Base-by-base conservation (phyloP, 2,329 filamentous ascomycete species). In the Cadophora sp. region DNA sequence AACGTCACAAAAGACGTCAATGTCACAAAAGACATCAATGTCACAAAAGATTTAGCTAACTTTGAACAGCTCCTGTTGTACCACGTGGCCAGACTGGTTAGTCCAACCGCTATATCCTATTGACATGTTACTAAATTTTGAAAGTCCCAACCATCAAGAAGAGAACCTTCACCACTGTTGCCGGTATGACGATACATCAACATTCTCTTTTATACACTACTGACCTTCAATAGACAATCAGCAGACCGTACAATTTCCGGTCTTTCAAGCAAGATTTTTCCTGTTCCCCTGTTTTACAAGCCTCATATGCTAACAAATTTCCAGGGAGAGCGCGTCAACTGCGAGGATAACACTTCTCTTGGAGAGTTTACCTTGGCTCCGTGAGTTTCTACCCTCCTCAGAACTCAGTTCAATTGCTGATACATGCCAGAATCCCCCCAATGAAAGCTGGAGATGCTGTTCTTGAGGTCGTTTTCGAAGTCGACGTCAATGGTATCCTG, bases 401-500 rank as follows among this genome's bases (percentile, higher is more conserved):
- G 34, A 9, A 4, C 3, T 37, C 7, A 37, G 7, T 4, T 4
- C 7, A 68, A 24, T 8, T 69, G 53, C 59, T 63, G 55, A 63
- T 37, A 4, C 34, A 37, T 37, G 1, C 14, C 34, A 37, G 31
- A 34, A 34, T 34, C 31, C 31, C 31, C 31, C 31, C 31, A 34
- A 34, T 34, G 31, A 34, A 34, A 79, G 95, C 96, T 79, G 95
- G 96, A 81, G 96, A 99, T 81, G 92, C 96, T 76, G 94, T 97
- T 74, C 92, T 99, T 56, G 96, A 99, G 85, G 92, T 95, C 76
- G 94, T 98, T 82, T 98, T 99, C 84, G 96, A 99, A 86, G 96
- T 99, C 80, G 96, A 99, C 77, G 96, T 97, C 88, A 99, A 99
- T 87, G 96, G 96, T 91, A 97, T 97, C 82, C 91, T 99, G 75